Percentiles rank a stretch among this genome's conserved stretches.
phyloP scores from a whole-genome alignment of 2,329 filamentous ascomycete species.

The Fusarium austroafricanum region DNA sequence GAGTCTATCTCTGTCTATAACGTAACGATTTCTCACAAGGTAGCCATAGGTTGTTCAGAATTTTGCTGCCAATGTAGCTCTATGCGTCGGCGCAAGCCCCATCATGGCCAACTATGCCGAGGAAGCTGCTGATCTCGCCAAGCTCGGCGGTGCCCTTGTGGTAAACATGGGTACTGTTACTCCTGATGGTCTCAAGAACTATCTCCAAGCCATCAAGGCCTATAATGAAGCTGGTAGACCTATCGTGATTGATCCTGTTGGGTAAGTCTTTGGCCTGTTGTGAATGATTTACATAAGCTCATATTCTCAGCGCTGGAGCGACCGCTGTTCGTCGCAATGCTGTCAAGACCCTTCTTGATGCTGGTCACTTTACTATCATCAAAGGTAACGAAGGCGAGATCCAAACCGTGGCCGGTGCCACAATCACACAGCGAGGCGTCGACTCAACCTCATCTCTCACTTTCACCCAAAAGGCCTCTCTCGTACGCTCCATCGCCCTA shows the following conservation, averaged over 20 bases:
- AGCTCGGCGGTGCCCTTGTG: constrained; percentile 80
- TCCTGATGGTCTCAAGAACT: constrained; percentile 77
- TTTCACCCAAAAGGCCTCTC: constrained; percentile 62
- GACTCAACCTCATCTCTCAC: constrained; percentile 76
- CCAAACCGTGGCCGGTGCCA: constrained; percentile 72
- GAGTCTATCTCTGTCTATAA: constrained; percentile 3
- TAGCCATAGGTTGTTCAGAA: constrained; percentile 79
- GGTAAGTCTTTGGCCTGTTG: constrained; percentile 59
- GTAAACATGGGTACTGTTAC: constrained; percentile 97
- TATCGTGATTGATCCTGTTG: constrained; percentile 89
- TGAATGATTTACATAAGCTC: not conserved
- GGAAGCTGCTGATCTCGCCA: constrained; percentile 84
- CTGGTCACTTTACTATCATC: constrained; percentile 85
- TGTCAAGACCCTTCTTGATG: constrained; percentile 75
- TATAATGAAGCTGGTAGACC: constrained; percentile 84
- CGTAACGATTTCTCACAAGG: not conserved
- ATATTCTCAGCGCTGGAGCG: constrained; percentile 73
- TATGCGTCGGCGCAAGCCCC: constrained; percentile 85
- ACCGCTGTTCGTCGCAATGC: constrained; percentile 78
- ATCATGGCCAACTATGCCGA: constrained; percentile 93
- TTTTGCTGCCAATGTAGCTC: constrained; percentile 89
- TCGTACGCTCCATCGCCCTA: constrained; percentile 75
- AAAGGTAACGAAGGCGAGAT: constrained; percentile 97
- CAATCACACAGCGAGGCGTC: constrained; percentile 77
- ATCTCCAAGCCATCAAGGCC: constrained; percentile 77